Evolutionary conservation across 116 monocot genomes (phyloP), one percentile per base, ranked within the genome.

Genomic region (Dioscorea cayenensis): DNA sequence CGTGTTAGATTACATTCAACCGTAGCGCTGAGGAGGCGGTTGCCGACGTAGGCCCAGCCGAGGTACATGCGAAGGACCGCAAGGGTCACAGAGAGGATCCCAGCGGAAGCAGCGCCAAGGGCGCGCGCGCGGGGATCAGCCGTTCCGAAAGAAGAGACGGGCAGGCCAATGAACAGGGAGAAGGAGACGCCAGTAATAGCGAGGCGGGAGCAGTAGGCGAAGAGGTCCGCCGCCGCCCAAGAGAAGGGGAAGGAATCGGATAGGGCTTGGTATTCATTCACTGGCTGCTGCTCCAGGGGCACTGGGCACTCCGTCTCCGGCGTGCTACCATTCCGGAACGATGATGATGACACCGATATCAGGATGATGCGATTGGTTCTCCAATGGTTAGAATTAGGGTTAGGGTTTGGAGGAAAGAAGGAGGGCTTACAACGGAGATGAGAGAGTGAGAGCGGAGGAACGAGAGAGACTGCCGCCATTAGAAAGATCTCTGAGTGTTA

Each of bases 11-110:
- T 75, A 96, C 95, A 96, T 72, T 96, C 95, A 28, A 92, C 92
- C 5, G 92, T 96, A 52, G 95, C 92, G 66, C 92, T 92, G 61
- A 96, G 90, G 69, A 92, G 66, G n/a, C 92, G 92, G 66, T 96
- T 96, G 73, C 95, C 95, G 0, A 96, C 87, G 50, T 96, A 96
- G 18, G 95, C 92, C 95, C 95, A 96, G 4, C 95, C 95, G n/a
- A 96, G 89, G 76, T 96, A 96, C 89, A 96, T 96, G 69, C 92
- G 79, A 29, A 96, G 81, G 32, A 88, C 92, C 43, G 86, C 82
- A 36, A 96, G 83, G 36, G 84, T 96, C 50, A 85, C 80, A 22
- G 90, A 86, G 4, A 92, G 82, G 23, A 92, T 71, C 21, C 95
- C 92, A 0, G 88, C 66, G 5, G 86, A 85, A 9, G 69, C 60